Evolutionary conservation across 139 green algal genomes (phyloP), one percentile per base, ranked within the genome.

Genomic region (Haematococcus lacustris): DNA sequence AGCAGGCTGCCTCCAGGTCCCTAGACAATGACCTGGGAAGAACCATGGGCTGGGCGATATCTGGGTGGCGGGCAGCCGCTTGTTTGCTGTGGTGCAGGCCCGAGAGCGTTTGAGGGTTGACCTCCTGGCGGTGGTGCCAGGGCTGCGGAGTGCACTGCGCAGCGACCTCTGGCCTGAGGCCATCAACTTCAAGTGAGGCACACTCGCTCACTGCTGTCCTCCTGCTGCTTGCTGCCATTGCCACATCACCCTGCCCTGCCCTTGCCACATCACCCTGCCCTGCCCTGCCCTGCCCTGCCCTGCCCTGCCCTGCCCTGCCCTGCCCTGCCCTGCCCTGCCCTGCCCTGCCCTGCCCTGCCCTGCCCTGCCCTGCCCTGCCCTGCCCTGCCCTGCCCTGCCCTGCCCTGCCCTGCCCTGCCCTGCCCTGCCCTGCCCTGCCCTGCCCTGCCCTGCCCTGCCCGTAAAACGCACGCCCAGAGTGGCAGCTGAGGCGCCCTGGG

Each of bases 101-200:
- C 72, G 75, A 40, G 83, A 88, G 70, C 75, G 75, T 28, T 77
- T 86, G 63, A 77, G 83, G 21, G 59, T 76, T 32, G 80, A 91
- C 67, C 75, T 91, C 57, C 74, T 92, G 23, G 74, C 51, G 13
- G 32, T 57, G 50, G 69, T 82, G 25, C 83, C 85, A 9, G 39
- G 41, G 37, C 73, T 92, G 39, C 75, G 81, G n/a, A 21, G 39
- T 33, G 75, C 93, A 39, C 61, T 91, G 70, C 76, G 86, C 38
- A 77, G 64, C 34, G 41, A 74, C 13, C 63, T 89, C 2, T 95
- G 88, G 82, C 84, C 86, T 1, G 74, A 90, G 9, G 62, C 71
- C 73, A 85, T 96, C 66, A 93, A 93, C 77, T 83, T 88, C 78
- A 79, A 84, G 57, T 76, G 61, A 50, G 70, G 9, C 38, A 51